Evolutionary conservation across 768 basidiomycete genomes (phyloP).

Genomic region (Russula griseocarnosa): DNA sequence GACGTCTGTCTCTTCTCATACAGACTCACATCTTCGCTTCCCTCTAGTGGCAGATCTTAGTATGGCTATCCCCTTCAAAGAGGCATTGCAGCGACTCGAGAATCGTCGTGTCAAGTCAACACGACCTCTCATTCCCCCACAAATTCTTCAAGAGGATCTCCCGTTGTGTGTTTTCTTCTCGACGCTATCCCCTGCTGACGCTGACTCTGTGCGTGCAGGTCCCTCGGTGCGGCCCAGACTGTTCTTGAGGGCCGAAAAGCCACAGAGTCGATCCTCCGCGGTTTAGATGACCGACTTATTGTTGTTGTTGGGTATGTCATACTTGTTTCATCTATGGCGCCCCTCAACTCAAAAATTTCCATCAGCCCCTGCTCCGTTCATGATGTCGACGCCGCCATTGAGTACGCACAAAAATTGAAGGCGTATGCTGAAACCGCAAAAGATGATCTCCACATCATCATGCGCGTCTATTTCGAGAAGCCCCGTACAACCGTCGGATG

Average conservation of each 20-base stretch:
- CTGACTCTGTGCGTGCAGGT: slow-evolving; percentile 41
- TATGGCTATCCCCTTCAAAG: slow-evolving; percentile 73
- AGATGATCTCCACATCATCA: slow-evolving; percentile 88
- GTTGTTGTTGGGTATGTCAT: slow-evolving; percentile 79
- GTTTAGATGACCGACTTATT: slow-evolving; percentile 87
- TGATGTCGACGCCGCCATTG: slow-evolving; percentile 77
- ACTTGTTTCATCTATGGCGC: neutral
- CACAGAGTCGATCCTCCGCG: slow-evolving; percentile 74
- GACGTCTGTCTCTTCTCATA: neutral
- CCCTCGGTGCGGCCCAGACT: slow-evolving; percentile 78
- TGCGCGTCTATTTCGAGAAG: slow-evolving; percentile 99
- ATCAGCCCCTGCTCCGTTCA: slow-evolving; percentile 91
- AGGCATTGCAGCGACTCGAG: slow-evolving; percentile 76
- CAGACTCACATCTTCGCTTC: slow-evolving; percentile 16
- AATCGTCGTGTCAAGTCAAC: slow-evolving; percentile 84
- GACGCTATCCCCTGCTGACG: slow-evolving; percentile 26
- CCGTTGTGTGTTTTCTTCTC: slow-evolving; percentile 56
- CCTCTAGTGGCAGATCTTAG: slow-evolving; percentile 46
- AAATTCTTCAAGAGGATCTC: slow-evolving; percentile 92
- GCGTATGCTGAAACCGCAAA: slow-evolving; percentile 75
- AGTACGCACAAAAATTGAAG: slow-evolving; percentile 78
- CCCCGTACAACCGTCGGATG: slow-evolving; percentile 95
- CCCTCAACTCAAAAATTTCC: slow-evolving; percentile 5
- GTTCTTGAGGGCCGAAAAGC: slow-evolving; percentile 80
- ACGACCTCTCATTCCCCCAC: slow-evolving; percentile 87